Conservation (phyloP, 257 asterid species). For the Solanum sitiens region DNA sequence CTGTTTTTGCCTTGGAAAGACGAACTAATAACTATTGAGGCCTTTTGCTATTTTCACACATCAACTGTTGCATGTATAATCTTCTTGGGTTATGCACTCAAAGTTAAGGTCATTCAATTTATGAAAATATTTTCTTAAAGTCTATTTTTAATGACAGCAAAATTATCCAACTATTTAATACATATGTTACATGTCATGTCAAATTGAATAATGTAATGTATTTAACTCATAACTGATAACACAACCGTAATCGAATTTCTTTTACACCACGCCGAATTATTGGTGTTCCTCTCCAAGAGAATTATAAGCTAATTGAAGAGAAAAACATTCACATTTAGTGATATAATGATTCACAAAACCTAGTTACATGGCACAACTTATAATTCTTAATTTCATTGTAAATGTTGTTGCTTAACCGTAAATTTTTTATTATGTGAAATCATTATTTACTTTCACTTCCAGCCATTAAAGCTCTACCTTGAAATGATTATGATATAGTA, state of each 20-base stretch:
- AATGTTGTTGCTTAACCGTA: neutral
- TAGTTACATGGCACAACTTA: neutral
- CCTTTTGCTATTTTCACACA: neutral
- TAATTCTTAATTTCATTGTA: neutral
- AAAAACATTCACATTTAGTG: neutral
- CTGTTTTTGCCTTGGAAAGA: neutral
- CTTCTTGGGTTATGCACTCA: neutral
- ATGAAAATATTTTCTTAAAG: neutral
- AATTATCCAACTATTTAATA: neutral
- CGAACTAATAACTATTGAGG: neutral
- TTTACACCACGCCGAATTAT: too few species aligned
- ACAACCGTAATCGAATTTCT: too few species aligned
- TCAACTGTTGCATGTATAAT: neutral
- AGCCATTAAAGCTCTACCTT: neutral
- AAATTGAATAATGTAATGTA: too few species aligned
- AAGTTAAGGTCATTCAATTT: neutral
- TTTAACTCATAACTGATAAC: neutral
- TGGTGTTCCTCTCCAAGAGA: too few species aligned
- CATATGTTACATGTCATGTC: too few species aligned
- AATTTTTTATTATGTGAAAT: neutral
- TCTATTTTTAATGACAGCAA: neutral
- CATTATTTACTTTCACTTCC: neutral
- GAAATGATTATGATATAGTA: neutral
- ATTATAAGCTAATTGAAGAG: neutral
- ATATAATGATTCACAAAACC: neutral